Conservation (phyloP, 257 asterid species). For the Nicotiana paniculata region DNA sequence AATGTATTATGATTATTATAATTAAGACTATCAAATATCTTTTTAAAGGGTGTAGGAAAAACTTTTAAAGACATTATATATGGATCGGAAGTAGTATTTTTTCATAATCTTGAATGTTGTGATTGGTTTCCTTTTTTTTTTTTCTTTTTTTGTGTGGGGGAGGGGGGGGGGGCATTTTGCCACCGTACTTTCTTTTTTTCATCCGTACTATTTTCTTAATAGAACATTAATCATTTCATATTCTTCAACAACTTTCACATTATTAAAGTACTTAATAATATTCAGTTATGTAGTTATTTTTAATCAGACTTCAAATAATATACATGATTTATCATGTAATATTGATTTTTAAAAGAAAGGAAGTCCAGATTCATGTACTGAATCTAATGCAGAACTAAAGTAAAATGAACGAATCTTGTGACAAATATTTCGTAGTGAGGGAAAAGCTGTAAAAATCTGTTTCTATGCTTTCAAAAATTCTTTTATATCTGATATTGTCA, state of each 20-base stretch:
- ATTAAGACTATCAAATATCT: too few species aligned
- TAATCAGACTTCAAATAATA: neutral
- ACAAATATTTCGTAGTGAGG: constrained; percentile 3
- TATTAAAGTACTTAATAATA: neutral
- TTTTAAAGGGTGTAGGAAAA: too few species aligned
- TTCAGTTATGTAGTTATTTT: neutral
- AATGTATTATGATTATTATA: too few species aligned
- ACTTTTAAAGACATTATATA: too few species aligned
- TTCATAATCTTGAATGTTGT: too few species aligned
- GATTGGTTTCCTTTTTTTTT: too few species aligned
- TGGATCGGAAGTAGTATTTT: too few species aligned
- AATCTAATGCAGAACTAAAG: neutral
- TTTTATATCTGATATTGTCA: neutral
- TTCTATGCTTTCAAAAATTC: neutral
- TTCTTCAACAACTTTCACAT: neutral
- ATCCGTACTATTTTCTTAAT: neutral
- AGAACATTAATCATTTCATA: neutral
- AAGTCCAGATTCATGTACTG: constrained; percentile 21
- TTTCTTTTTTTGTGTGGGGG: too few species aligned
- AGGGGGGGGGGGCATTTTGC: neutral
- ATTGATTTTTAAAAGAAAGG: neutral
- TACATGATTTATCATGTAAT: constrained; percentile 1
- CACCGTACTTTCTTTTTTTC: neutral
- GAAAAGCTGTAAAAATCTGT: constrained; percentile 2
- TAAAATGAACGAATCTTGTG: neutral